Conservation (phyloP, 257 asterid species). For the Rubia yunnanensis region DNA sequence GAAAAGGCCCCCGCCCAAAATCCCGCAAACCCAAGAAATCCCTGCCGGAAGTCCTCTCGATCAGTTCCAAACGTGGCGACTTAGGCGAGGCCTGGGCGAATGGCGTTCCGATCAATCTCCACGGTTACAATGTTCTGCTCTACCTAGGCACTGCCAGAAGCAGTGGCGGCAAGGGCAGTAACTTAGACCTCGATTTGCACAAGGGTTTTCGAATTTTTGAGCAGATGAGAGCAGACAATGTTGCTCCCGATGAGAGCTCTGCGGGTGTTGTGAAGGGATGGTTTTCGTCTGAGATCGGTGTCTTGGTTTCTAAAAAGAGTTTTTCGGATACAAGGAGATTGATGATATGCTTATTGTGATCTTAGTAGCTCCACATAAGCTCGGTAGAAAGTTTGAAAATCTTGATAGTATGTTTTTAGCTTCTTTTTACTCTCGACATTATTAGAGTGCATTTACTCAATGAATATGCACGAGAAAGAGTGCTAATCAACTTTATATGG, state of each 20-base stretch:
- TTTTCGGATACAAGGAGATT: background rate
- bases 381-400: background rate
- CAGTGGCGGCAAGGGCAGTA: slow-evolving; percentile 15
- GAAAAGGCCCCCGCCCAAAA: background rate
- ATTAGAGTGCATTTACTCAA: too few species aligned
- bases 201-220: slow-evolving; percentile 73
- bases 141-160: slow-evolving; percentile 47
- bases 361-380: background rate
- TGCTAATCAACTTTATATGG: too few species aligned
- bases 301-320: slow-evolving; percentile 8
- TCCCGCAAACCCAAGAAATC: slow-evolving; percentile 28
- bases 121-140: slow-evolving; percentile 72
- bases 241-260: slow-evolving; percentile 79
- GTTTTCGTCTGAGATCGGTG: slow-evolving; percentile 62
- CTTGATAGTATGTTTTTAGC: background rate
- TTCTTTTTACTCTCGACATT: too few species aligned
- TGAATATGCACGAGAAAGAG: too few species aligned
- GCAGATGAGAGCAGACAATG: slow-evolving; percentile 55
- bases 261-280: slow-evolving; percentile 53
- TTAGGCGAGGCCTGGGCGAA: slow-evolving; percentile 48
- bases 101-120: slow-evolving; percentile 36
- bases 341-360: background rate
- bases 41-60: slow-evolving; percentile 48
- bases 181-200: slow-evolving; percentile 30
- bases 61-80: slow-evolving; percentile 48